phyloP scores from a whole-genome alignment of 176 grass and related monocot species.

The Guadua angustifolia region DNA sequence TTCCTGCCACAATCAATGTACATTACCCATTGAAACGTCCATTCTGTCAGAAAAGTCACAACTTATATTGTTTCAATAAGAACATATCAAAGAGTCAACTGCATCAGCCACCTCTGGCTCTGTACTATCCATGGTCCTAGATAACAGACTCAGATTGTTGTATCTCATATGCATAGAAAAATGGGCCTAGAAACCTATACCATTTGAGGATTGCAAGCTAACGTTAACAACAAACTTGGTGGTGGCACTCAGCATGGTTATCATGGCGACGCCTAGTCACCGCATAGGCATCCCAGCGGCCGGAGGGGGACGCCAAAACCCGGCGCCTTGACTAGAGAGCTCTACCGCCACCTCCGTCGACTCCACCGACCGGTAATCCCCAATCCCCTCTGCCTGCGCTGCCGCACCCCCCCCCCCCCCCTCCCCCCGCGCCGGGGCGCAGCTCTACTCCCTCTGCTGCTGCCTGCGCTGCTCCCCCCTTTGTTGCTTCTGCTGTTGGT shows the following conservation, averaged over 20 bases:
- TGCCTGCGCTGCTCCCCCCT: too few relatives aligned
- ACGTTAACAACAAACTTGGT: slow-evolving; percentile 24
- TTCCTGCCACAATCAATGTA: background rate
- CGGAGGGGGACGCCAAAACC: too few relatives aligned
- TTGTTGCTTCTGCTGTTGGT: too few relatives aligned
- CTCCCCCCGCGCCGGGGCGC: too few relatives aligned
- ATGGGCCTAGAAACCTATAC: slow-evolving; percentile 7
- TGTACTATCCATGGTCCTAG: slow-evolving; percentile 14
- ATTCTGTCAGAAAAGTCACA: background rate
- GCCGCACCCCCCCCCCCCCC: too few relatives aligned
- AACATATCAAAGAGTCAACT: background rate
- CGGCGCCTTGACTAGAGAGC: too few relatives aligned
- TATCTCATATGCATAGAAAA: slow-evolving; percentile 15
- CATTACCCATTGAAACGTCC: slow-evolving; percentile 11
- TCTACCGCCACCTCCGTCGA: too few relatives aligned
- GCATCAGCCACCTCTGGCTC: background rate
- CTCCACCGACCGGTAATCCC: too few relatives aligned
- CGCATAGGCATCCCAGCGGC: too few relatives aligned
- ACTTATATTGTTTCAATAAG: slow-evolving; percentile 3
- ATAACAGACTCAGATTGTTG: background rate
- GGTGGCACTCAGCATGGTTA: background rate
- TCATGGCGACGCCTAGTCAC: too few relatives aligned
- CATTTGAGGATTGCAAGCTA: background rate
- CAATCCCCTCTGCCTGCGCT: too few relatives aligned
- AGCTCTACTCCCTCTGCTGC: too few relatives aligned